Evolutionary conservation across 768 basidiomycete genomes (phyloP).

Genomic region (Leccinum boreale): DNA sequence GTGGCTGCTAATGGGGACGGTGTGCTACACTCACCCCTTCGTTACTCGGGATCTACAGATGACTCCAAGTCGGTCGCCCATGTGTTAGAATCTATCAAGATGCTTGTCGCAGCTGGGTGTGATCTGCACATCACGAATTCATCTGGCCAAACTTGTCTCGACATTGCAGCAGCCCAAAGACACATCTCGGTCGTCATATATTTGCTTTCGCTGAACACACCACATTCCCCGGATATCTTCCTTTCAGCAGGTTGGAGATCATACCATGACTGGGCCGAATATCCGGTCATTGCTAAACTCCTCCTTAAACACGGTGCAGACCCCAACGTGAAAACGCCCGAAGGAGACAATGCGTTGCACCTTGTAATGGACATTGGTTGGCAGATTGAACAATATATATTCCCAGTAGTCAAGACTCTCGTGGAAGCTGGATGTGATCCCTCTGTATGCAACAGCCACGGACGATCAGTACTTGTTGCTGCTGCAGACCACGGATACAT

Average conservation of each 20-base stretch:
- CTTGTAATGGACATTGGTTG: rapidly evolving
- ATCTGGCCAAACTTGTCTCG: not conserved
- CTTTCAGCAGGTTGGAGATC: not conserved
- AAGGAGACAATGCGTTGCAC: not conserved
- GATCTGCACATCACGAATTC: not conserved
- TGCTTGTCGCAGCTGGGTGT: not conserved
- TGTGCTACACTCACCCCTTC: not conserved
- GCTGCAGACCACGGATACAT: not conserved
- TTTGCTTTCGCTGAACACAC: not conserved
- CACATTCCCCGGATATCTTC: not conserved
- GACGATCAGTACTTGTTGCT: not conserved
- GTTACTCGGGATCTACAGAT: rapidly evolving
- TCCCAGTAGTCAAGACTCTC: not conserved
- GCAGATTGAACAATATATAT: not conserved
- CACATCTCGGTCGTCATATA: not conserved
- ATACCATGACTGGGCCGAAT: rapidly evolving
- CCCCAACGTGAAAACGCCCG: not conserved
- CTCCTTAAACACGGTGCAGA: not conserved
- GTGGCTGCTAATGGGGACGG: not conserved
- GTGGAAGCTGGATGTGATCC: not conserved
- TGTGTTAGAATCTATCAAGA: not conserved
- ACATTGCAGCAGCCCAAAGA: not conserved
- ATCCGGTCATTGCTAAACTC: not conserved
- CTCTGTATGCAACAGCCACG: not conserved
- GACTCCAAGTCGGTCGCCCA: not conserved